Evolutionary conservation across 163 green algal genomes (phyloP), one percentile per base, ranked within the genome.

Genomic region (Coccomyxa subellipsoidea): DNA sequence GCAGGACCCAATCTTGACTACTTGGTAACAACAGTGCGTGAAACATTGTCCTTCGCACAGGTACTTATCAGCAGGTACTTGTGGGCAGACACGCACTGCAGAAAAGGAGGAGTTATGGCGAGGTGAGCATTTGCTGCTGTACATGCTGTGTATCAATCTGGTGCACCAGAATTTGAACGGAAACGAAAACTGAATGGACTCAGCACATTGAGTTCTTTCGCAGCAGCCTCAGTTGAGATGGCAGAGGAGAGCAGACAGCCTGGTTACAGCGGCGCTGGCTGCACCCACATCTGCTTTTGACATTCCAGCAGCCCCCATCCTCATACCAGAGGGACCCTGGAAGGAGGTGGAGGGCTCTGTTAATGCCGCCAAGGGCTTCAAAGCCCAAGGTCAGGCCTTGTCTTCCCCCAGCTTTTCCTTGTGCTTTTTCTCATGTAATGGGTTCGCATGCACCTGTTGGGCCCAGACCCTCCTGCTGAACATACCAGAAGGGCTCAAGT

Each of bases 351-450:
- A 92, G 35, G 95, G 92, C 21, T 92, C 91, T 35, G 92, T 98
- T 6, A 94, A 85, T 81, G 92, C 95, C 5, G 88, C 96, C 32
- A 93, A 95, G 86, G 96, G 96, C 66, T 99, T 98, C 89, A 94
- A 94, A 75, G 96, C 95, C 0, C 92, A 95, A 83, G 93, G 92
- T 94, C 31, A n/a, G n/a, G n/a, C n/a, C n/a, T n/a, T n/a, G 7
- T 40, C 35, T 5, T 38, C 27, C 2, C 47, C 0, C 38, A 75
- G 47, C 70, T 39, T 31, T 34, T 23, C 66, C 31, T 23, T 6
- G 8, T 36, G 66, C 66, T 73, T 23, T 37, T 37, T 36, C 21
- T 27, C 29, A 37, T 12, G 8, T 12, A 34, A 37, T 73, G 18
- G 27, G 0, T 69, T 34, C 54, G 9, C 34, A n/a, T 38, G 10